Evolutionary conservation across 257 asterid genomes (phyloP), one percentile per base, ranked within the genome.

Genomic region (Ajuga chamaepitys): DNA sequence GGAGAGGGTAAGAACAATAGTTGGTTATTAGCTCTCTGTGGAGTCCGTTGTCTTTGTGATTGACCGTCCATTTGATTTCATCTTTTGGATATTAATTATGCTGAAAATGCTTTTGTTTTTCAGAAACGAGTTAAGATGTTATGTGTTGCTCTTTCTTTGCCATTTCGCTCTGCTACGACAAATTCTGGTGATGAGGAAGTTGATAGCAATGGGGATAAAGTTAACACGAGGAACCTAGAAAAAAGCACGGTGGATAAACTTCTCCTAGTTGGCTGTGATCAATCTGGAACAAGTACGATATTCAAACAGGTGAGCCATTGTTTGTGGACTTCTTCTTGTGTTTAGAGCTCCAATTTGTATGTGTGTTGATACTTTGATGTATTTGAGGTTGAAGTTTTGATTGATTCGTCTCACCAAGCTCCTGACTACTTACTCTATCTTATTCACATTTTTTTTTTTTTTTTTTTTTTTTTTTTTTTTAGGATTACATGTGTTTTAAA

Each of bases 241-340:
- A 75, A 64, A 71, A 74, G 32, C 71, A 11, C 12, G 61, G 42
- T 70, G 35, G 67, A 75, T 45, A 90, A 85, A 72, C 65, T 94
- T 55, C 92, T 94, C 55, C 83, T 94, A 14, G 81, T 84, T 41
- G 98, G 99, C 64, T 74, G 81, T 70, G 91, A 86, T 74, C 89
- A 77, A 63, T 94, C 99, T 0, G 99, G 99, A 44, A 83, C 95
- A 0, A 90, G 96, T 71, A 85, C 98, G 16, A 77, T 94, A 69
- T 94, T 79, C 68, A 94, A 94, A 77, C 99, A 90, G 93, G 99
- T 90, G 46, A 4, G 34, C 6, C 21, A 3, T 28, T 22, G 62
- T 56, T 66, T 14, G 37, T 54, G 41, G 45, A 44, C 34, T 51
- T 22, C 60, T n/a, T 40, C 12, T 28, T 34, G 25, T 62, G 32